Conservation (phyloP, 2,329 filamentous ascomycete genomes). For the Akanthomyces lecanii region DNA sequence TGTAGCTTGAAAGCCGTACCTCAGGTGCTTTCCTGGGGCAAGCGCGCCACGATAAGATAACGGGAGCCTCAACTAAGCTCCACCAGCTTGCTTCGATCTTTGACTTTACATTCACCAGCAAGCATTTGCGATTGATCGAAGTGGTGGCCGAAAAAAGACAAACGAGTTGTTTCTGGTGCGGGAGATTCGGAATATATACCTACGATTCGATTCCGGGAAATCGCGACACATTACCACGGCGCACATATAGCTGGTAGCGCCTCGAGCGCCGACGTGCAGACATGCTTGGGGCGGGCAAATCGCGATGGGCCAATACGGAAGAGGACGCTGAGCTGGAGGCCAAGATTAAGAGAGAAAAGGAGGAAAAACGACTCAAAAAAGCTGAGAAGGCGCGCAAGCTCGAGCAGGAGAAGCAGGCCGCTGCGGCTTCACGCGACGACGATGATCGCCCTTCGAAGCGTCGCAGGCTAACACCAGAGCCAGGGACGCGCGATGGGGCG, state of each 20-base stretch:
- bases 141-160: background rate
- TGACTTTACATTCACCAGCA: background rate
- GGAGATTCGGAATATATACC: background rate
- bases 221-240: slow-evolving; percentile 4
- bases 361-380: slow-evolving; percentile 81
- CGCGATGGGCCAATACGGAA: slow-evolving; percentile 83
- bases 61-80: slow-evolving; percentile 1
- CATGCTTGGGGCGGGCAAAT: slow-evolving; percentile 62
- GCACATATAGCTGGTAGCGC: slow-evolving; percentile 11
- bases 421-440: slow-evolving; percentile 27
- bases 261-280: background rate
- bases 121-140: slow-evolving; percentile 1
- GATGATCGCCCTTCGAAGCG: slow-evolving; percentile 54
- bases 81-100: slow-evolving; percentile 7
- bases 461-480: slow-evolving; percentile 53
- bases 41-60: slow-evolving; percentile 11
- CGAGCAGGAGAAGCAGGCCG: slow-evolving; percentile 42
- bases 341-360: slow-evolving; percentile 74
- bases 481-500: slow-evolving; percentile 22
- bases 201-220: background rate
- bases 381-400: slow-evolving; percentile 72
- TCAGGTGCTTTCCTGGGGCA: background rate
- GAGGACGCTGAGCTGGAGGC: slow-evolving; percentile 73
- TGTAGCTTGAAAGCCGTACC: slow-evolving; percentile 16
- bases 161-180: background rate